Percentiles rank a stretch among this genome's conserved stretches.
Conservation (phyloP, 2,329 filamentous ascomycete genomes). For the Fusarium lyarnte region DNA sequence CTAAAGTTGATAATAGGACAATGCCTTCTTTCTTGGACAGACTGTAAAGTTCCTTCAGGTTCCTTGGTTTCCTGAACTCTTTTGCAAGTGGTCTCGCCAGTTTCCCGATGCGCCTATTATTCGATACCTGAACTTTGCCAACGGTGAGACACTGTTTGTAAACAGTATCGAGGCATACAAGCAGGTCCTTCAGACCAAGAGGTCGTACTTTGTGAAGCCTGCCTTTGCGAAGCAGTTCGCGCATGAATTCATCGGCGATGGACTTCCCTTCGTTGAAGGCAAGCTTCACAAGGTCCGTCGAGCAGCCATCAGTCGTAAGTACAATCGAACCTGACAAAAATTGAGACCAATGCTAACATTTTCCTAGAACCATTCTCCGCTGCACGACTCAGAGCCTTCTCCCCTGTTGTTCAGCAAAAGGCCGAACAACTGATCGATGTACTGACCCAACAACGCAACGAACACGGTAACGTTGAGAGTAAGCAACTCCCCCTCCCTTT, state of each 20-base stretch:
- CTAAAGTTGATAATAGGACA: slow-evolving; percentile 44
- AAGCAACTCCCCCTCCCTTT: neutral
- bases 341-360: neutral
- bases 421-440: slow-evolving; percentile 43
- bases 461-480: slow-evolving; percentile 30
- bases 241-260: slow-evolving; percentile 43
- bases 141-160: slow-evolving; percentile 40
- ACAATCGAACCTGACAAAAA: neutral
- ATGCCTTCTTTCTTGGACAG: slow-evolving; percentile 54
- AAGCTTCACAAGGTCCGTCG: slow-evolving; percentile 49
- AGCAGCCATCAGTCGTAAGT: slow-evolving; percentile 46
- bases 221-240: slow-evolving; percentile 39
- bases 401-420: slow-evolving; percentile 49
- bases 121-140: slow-evolving; percentile 43
- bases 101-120: slow-evolving; percentile 43
- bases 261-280: slow-evolving; percentile 49
- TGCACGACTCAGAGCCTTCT: slow-evolving; percentile 40
- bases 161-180: slow-evolving; percentile 41
- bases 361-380: slow-evolving; percentile 45
- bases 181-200: slow-evolving; percentile 43
- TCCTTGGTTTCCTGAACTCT: slow-evolving; percentile 42
- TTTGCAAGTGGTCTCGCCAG: slow-evolving; percentile 44
- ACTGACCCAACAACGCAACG: slow-evolving; percentile 30
- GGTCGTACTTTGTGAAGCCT: slow-evolving; percentile 42
- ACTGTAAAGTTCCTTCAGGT: slow-evolving; percentile 45